These are phyloP conservation scores for Jasminum sambac DNA, from an alignment of 257 asterid species.

Conservation along the genomic window DNA sequence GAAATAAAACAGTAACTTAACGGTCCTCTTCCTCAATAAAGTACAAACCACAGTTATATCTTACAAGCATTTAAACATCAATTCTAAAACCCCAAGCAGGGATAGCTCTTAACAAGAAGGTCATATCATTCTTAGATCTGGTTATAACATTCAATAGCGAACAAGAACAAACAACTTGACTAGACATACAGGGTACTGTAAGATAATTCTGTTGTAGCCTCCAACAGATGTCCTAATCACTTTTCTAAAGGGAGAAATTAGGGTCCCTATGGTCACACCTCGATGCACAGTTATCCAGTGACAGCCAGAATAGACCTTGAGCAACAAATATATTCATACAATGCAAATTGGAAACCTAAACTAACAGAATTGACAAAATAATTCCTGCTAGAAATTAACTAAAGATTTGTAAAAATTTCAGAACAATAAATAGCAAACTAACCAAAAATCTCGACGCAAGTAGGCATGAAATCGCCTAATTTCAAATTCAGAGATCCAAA, in stretches of 20 bases:
- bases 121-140: not conserved
- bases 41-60: conserved; percentile 11
- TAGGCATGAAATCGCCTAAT: conserved; percentile 53
- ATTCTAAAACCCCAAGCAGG: not conserved
- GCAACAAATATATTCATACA: not conserved
- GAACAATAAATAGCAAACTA: conserved; percentile 37
- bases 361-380: not conserved
- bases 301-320: conserved; percentile 1
- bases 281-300: not conserved
- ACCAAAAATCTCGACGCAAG: conserved; percentile 65
- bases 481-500: conserved; percentile 58
- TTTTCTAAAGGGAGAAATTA: not conserved
- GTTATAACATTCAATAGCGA: not conserved
- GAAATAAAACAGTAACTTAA: not conserved
- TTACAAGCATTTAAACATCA: conserved; percentile 3
- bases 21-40: conserved; percentile 14
- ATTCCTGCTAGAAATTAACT: conserved; percentile 7
- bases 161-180: not conserved
- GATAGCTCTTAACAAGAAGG: not conserved
- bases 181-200: not conserved
- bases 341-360: not conserved
- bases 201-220: not conserved
- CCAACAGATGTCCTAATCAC: not conserved
- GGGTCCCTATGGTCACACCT: not conserved
- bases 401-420: conserved; percentile 9